A percentile compares a stretch with the other conserved stretches of the same genome.
Evolutionary conservation across 2,329 filamentous ascomycete genomes (phyloP).

Genomic region (Claviceps fusiformis): DNA sequence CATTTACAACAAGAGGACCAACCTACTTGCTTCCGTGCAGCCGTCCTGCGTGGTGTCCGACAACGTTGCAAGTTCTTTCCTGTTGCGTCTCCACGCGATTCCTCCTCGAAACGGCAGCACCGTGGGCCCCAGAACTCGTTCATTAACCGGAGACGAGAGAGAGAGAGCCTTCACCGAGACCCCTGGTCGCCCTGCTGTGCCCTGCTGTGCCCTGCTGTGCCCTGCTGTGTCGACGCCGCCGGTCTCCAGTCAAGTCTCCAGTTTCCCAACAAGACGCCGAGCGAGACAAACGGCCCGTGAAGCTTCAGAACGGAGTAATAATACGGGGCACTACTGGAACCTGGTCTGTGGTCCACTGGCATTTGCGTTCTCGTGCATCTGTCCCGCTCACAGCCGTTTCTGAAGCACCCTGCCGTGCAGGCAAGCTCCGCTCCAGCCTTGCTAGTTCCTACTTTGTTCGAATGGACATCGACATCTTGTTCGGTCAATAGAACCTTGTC

Average conservation of each 20-base stretch:
- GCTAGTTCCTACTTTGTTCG: slow-evolving; percentile 1
- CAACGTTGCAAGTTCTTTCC: neutral
- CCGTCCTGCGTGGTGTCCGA: neutral
- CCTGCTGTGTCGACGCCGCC: neutral
- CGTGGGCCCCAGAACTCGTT: slow-evolving; percentile 5
- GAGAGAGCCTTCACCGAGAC: slow-evolving; percentile 4
- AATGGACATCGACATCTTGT: neutral
- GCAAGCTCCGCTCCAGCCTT: slow-evolving; percentile 7
- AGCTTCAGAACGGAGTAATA: neutral
- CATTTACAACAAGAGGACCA: neutral
- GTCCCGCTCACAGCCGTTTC: slow-evolving; percentile 7
- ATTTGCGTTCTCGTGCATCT: neutral
- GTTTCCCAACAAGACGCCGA: slow-evolving; percentile 1
- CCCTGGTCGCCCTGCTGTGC: neutral
- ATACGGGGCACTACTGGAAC: slow-evolving; percentile 1
- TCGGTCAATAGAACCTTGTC: neutral
- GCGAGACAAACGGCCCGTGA: neutral
- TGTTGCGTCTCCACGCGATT: slow-evolving; percentile 4
- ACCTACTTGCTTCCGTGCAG: neutral
- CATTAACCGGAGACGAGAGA: slow-evolving; percentile 6
- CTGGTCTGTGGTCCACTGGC: slow-evolving; percentile 1
- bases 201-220: no score
- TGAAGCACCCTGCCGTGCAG: slow-evolving; percentile 8
- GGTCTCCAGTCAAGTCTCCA: slow-evolving; percentile 2
- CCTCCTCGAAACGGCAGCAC: slow-evolving; percentile 8